Base-by-base conservation (phyloP, 306 rosid species). In the Canavalia ensiformis region DNA sequence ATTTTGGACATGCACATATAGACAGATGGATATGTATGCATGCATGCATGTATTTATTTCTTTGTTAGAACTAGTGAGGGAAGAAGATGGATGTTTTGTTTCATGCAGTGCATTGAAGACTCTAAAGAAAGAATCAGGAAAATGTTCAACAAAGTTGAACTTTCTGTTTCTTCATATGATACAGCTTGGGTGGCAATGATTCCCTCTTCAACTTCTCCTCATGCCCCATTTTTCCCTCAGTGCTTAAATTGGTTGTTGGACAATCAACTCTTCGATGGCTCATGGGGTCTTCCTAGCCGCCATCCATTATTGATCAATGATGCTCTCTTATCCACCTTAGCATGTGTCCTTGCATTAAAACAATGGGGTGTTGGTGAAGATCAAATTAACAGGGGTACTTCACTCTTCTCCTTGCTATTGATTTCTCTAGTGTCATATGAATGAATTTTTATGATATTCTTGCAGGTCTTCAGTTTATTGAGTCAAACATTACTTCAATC, bases 161-260 rank as follows among this genome's bases (percentile, higher is more conserved):
- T 91, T 65, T 91, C 92, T 34, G 73, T 87, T 74, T 95, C 99
- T 66, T 88, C 92, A 1, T 95, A 93, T 75, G 97, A 95, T 83
- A 95, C 99, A 4, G 95, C 99, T 79, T 89, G 97, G 97, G 95
- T 95, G 67, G 99, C 99, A 37, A 91, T 90, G 99, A 75, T 91
- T 76, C 92, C 94, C 74, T 90, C 94, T 49, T 86, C 88, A 47
- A 68, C 84, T 81, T 88, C 94, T 51, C 66, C 75, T 6, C 55
- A 55, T 11, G 70, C 76, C 35, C 98, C 97, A 6, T 83, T 85
- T 81, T 95, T 92, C 75, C 98, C 97, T 13, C 85, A 87, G 47
- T 91, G 97, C 60, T 62, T 95, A 68, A 81, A 89, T 47, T 95
- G 99, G 97, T 83, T 93, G 57, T 78, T 90, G 71, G 87, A 86